Conservation (phyloP, 106 monocot species). For the Ottelia alismoides region DNA sequence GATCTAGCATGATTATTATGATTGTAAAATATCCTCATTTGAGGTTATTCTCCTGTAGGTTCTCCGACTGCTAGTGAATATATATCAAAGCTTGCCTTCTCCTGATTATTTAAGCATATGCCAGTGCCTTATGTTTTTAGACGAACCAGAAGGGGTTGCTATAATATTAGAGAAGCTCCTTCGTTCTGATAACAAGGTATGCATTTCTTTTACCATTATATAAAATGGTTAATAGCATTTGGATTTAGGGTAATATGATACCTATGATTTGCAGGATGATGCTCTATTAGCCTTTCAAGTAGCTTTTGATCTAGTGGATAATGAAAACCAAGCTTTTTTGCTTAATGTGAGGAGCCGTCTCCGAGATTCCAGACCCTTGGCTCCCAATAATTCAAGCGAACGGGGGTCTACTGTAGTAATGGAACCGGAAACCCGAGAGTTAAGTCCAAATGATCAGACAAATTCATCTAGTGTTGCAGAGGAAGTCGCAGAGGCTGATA, state of each 20-base stretch:
- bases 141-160: constrained; percentile 73
- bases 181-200: constrained; percentile 60
- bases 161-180: constrained; percentile 76
- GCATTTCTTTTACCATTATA: not conserved
- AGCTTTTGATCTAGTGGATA: constrained; percentile 95
- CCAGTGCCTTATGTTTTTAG: constrained; percentile 94
- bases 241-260: not conserved
- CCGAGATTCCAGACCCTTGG: constrained; percentile 14
- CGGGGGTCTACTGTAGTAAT: constrained; percentile 6
- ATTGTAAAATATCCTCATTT: too few relatives aligned
- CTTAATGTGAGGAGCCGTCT: constrained; percentile 55
- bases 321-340: constrained; percentile 93
- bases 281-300: constrained; percentile 89
- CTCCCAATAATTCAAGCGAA: constrained; percentile 8
- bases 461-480: constrained; percentile 7
- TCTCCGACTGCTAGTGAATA: constrained; percentile 83
- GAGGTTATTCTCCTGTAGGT: too few relatives aligned
- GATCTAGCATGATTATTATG: too few relatives aligned
- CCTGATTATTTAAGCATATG: constrained; percentile 96
- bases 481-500: constrained; percentile 37
- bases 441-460: constrained; percentile 23
- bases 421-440: constrained; percentile 8
- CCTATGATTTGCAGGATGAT: constrained; percentile 69
- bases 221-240: constrained; percentile 1
- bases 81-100: constrained; percentile 64